Evolutionary conservation across 345 rosid species (phyloP), one percentile per base, ranked within the genome.

Genomic region (Salix caprea): DNA sequence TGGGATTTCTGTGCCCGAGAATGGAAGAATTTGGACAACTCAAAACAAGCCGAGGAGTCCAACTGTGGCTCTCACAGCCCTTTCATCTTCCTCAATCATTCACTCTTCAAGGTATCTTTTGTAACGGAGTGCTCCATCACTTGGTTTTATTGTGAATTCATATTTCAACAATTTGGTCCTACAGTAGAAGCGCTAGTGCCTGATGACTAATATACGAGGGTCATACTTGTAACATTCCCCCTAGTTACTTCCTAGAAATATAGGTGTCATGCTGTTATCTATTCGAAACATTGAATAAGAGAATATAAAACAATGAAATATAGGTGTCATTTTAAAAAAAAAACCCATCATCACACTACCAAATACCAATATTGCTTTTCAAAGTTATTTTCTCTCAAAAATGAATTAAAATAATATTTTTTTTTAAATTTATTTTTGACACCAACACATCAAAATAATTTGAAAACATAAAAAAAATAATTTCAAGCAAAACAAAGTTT

Each of bases 101-200:
- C 85, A 71, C 69, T 32, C 86, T 79, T 85, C 87, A 10, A 90
- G 97, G 98, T 91, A 78, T 61, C 70, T 77, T 72, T n/a, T 34
- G 37, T 39, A 62, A 68, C 70, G 50, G 4, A 75, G 58, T 58
- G 80, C 60, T 74, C 85, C 71, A 26, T 74, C 48, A 34, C 50
- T 52, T 72, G 7, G 18, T 14, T 30, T 44, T 26, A 16, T 74
- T 72, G 26, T 66, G 26, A 40, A 32, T n/a, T 37, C 26, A 72
- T 26, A 37, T 21, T 58, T 37, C 7, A 46, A 26, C 76, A 34
- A n/a, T 36, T 39, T 70, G 24, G 40, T 62, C 50, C 23, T 44
- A 56, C 32, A 60, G n/a, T 23, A 28, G 39, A 36, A 66, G 36
- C 21, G 19, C 28, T 10, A 1, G 48, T 46, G 21, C 21, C 19